Percentiles rank a stretch among this genome's conserved stretches.
Conservation (phyloP, 768 basidiomycete genomes). For the Gloeophyllum trabeum region DNA sequence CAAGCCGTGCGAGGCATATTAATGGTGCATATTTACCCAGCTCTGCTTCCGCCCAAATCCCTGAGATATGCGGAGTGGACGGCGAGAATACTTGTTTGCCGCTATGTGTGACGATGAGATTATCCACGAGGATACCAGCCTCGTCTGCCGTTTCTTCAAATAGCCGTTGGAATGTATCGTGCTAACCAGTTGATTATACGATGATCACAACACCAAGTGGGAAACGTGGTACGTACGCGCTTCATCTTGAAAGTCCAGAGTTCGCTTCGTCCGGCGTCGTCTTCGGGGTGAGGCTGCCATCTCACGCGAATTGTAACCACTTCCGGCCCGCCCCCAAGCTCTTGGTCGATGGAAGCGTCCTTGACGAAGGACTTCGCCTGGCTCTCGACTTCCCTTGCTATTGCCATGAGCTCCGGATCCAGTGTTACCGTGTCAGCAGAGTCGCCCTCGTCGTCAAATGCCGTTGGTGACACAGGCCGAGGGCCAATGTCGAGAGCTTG, state of each 20-base stretch:
- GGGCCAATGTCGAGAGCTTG: constrained; percentile 30
- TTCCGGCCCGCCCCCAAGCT: constrained; percentile 21
- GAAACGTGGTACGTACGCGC: constrained; percentile 28
- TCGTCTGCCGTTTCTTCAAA: constrained; percentile 61
- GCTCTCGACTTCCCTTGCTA: constrained; percentile 30
- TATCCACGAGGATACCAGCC: constrained; percentile 33
- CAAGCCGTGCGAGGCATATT: not conserved
- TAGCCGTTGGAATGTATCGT: constrained; percentile 49
- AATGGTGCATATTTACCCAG: constrained; percentile 41
- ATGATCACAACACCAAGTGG: not conserved
- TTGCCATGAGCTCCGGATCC: constrained; percentile 52
- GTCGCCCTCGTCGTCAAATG: constrained; percentile 28
- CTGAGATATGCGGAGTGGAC: constrained; percentile 52
- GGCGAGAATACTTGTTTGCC: constrained; percentile 59
- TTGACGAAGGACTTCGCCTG: constrained; percentile 11
- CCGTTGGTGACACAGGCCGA: constrained; percentile 37
- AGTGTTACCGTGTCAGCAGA: constrained; percentile 36
- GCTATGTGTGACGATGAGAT: constrained; percentile 50
- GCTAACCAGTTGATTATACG: constrained; percentile 23
- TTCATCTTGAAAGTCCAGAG: constrained; percentile 45
- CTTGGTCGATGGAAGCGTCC: constrained; percentile 10
- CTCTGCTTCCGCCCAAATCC: constrained; percentile 58
- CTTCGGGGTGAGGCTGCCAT: constrained; percentile 58
- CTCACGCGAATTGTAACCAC: constrained; percentile 40
- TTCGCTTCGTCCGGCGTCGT: constrained; percentile 25